These are phyloP conservation scores for Karstenula rhodostoma DNA, from an alignment of 2,329 filamentous ascomycete genomes.

Conservation along the genomic window DNA sequence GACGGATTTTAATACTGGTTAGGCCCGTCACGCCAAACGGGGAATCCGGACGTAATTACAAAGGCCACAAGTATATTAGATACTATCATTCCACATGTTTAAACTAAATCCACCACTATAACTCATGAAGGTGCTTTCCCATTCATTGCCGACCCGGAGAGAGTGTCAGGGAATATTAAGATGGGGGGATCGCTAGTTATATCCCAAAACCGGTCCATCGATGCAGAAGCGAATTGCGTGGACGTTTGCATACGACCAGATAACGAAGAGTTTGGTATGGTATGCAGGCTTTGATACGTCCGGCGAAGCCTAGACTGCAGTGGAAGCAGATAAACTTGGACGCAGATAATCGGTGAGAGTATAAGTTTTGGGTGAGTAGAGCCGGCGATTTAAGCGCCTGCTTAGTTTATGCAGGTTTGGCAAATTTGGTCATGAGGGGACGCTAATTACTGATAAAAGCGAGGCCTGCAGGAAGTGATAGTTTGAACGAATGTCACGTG, in stretches of 20 bases:
- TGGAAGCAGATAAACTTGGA: background rate
- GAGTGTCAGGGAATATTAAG: background rate
- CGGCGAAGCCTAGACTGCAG: background rate
- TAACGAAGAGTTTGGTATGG: no score
- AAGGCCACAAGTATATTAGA: background rate
- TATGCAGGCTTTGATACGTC: no score
- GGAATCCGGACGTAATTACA: background rate
- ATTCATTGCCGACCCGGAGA: background rate
- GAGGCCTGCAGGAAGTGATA: no score
- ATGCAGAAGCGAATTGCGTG: no score
- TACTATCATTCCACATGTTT: background rate
- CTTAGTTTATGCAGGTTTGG: background rate
- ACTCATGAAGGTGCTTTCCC: background rate
- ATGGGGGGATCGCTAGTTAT: background rate
- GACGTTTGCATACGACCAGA: no score
- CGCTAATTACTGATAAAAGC: background rate
- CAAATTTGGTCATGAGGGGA: background rate
- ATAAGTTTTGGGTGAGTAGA: constrained; percentile 1
- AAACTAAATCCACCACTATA: background rate
- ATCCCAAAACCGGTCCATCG: background rate
- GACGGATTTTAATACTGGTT: background rate
- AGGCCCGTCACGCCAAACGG: background rate
- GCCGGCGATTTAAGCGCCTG: background rate
- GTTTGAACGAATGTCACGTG: no score
- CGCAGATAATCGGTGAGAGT: background rate